Base-by-base conservation (phyloP, 352 stramenopile species). In the Globisporangium perplexum region DNA sequence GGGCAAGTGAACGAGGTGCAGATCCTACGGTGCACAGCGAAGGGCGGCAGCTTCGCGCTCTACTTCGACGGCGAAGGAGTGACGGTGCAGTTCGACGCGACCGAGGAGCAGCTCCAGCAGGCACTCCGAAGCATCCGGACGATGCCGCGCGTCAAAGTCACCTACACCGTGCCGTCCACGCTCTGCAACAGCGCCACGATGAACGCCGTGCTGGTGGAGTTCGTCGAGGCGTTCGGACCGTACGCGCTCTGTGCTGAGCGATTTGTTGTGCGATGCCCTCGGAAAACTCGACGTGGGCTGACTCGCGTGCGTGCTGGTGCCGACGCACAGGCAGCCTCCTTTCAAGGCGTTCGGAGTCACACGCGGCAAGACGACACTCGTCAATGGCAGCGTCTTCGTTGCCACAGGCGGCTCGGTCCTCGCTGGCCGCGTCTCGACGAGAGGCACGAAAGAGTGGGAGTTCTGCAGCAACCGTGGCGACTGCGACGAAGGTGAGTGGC, bases 381-480 rank as follows among this genome's bases (percentile, higher is more conserved):
- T 50, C 11, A 71, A 67, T 18, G 84, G 85, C 2, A 70, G 59
- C 28, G 80, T 90, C 10, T 70, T 85, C 23, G 74, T 71, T 20
- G 62, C 65, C 3, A 66, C 72, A 12, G 71, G 65, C 12, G 73
- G 82, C 7, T 66, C 50, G 1, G 55, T 70, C 8, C 55, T 91
- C n/a, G 71, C 62, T 18, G 66, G 65, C 6, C 55, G 57, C 58
- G 50, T 85, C 17, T 81, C 71, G 8, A 53, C 93, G 7, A 69
- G 66, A 59, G 89, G 90, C 17, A 96, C 79, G 1, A 97, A 97
- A 53, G 92, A 98, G 33, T 91, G 85, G 72, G 77, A 73, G 11
- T 55, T 80, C 22, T 98, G 92, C 68, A 93, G 84, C 52, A 95
- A 95, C 47, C 79, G 90, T 33, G 92, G 92, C 14, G 62, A 83